A percentile compares a stretch with the other conserved stretches of the same genome.
phyloP scores from a whole-genome alignment of 345 rosid genomes.

The Ailanthus altissimus region DNA sequence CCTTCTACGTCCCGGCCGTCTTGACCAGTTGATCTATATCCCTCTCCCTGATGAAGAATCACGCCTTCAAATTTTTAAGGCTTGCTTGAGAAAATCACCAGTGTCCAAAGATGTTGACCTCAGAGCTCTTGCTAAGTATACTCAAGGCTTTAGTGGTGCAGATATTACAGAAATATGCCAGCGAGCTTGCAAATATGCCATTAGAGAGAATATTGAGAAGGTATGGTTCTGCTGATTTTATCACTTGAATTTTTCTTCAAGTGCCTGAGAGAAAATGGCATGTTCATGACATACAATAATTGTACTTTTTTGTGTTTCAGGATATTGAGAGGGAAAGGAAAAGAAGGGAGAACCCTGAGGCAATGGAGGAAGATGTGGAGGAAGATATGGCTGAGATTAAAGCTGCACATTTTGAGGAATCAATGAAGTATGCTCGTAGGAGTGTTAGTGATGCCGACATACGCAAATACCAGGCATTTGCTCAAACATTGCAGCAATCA shows the following conservation, averaged over 20 bases:
- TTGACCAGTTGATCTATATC: constrained; percentile 91
- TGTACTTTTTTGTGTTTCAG: constrained; percentile 30
- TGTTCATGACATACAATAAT: background rate
- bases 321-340: constrained; percentile 93
- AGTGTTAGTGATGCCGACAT: constrained; percentile 96
- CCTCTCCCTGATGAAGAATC: constrained; percentile 97
- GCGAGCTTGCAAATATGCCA: constrained; percentile 91
- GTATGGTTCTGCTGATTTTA: constrained; percentile 33
- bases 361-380: constrained; percentile 89
- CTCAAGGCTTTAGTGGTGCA: constrained; percentile 95
- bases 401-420: constrained; percentile 88
- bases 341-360: constrained; percentile 79
- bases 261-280: background rate
- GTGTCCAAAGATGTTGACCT: constrained; percentile 84
- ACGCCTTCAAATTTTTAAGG: constrained; percentile 75
- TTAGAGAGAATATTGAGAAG: constrained; percentile 92
- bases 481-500: constrained; percentile 92
- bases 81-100: constrained; percentile 92
- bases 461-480: constrained; percentile 92
- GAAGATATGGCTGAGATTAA: constrained; percentile 87
- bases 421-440: constrained; percentile 88
- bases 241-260: background rate
- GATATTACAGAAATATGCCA: constrained; percentile 97
- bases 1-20: constrained; percentile 90
- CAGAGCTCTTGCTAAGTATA: constrained; percentile 83